phyloP scores from a whole-genome alignment of 83 land plant genomes.

The Isoetes engelmannii region DNA sequence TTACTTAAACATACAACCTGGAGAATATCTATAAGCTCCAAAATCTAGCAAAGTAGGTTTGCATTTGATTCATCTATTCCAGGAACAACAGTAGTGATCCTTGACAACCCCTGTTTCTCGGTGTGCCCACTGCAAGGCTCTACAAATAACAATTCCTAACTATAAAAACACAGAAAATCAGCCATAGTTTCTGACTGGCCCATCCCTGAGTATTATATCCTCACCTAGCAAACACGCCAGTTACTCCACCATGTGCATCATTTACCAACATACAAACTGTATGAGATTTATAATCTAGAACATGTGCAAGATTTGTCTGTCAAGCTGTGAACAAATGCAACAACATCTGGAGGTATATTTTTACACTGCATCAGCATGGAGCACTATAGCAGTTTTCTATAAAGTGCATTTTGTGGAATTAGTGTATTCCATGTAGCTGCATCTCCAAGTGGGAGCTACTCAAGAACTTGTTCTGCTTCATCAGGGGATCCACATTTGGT shows the following conservation, averaged over 20 bases:
- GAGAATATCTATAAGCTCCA: slow-evolving; percentile 70
- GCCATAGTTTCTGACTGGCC: background rate
- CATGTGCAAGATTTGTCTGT: too few relatives aligned
- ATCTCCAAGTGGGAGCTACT: too few relatives aligned
- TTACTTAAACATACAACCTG: slow-evolving; percentile 39
- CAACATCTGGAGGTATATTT: too few relatives aligned
- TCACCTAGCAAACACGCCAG: slow-evolving; percentile 85
- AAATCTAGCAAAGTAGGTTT: slow-evolving; percentile 71
- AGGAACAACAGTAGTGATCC: slow-evolving; percentile 92
- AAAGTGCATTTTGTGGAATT: too few relatives aligned
- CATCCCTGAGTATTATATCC: slow-evolving; percentile 94
- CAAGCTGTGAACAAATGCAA: too few relatives aligned
- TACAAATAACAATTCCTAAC: slow-evolving; percentile 20
- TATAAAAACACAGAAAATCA: background rate
- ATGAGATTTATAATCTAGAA: slow-evolving; percentile 50
- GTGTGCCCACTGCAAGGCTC: slow-evolving; percentile 92
- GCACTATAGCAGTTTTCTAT: too few relatives aligned
- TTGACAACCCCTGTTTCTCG: slow-evolving; percentile 75
- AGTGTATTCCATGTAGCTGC: too few relatives aligned
- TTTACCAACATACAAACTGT: slow-evolving; percentile 83
- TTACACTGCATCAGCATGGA: too few relatives aligned
- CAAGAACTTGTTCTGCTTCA: too few relatives aligned
- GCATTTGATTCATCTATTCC: slow-evolving; percentile 82
- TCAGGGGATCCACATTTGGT: too few relatives aligned
- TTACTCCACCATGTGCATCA: slow-evolving; percentile 81